Percentiles rank a stretch among this genome's conserved stretches.
phyloP scores from a whole-genome alignment of 495 filamentous ascomycete genomes.

The Daldinia concentrica region DNA sequence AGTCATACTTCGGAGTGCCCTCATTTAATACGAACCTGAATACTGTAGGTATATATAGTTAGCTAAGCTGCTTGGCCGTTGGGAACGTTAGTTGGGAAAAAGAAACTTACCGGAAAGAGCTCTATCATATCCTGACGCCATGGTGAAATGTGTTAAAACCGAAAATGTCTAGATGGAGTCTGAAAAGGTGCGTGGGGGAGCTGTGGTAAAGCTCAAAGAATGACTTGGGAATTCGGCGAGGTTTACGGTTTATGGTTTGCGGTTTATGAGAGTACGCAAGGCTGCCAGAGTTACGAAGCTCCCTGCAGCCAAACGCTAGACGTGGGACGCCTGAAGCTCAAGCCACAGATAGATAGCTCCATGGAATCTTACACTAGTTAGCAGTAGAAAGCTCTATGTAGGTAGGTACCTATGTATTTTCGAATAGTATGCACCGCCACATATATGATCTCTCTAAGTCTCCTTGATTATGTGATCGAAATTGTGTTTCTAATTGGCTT shows the following conservation, averaged over 20 bases:
- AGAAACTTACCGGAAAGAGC: slow-evolving; percentile 84
- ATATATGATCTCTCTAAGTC: not conserved
- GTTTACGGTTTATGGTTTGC: slow-evolving; percentile 8
- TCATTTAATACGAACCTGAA: slow-evolving; percentile 67
- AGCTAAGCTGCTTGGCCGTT: slow-evolving; percentile 44
- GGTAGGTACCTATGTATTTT: not conserved
- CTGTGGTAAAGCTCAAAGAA: slow-evolving; percentile 14
- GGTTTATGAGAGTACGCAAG: slow-evolving; percentile 35
- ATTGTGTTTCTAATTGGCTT: not conserved
- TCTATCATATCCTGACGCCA: slow-evolving; percentile 93
- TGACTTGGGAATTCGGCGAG: slow-evolving; percentile 20
- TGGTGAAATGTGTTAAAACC: slow-evolving; percentile 45
- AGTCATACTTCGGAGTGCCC: slow-evolving; percentile 25
- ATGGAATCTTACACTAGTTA: too few relatives aligned
- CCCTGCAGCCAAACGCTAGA: slow-evolving; percentile 17
- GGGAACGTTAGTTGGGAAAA: slow-evolving; percentile 1
- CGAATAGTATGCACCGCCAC: slow-evolving; percentile 9
- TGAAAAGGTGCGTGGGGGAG: slow-evolving; percentile 21
- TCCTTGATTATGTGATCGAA: not conserved
- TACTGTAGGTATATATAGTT: slow-evolving; percentile 59
- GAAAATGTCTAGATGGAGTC: slow-evolving; percentile 17
- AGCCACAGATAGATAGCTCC: slow-evolving; percentile 27
- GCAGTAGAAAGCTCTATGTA: too few relatives aligned
- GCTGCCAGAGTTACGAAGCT: slow-evolving; percentile 50
- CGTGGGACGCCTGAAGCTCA: slow-evolving; percentile 16